Conservation (phyloP, 2,329 filamentous ascomycete species). For the Calonectria henricotiae region DNA sequence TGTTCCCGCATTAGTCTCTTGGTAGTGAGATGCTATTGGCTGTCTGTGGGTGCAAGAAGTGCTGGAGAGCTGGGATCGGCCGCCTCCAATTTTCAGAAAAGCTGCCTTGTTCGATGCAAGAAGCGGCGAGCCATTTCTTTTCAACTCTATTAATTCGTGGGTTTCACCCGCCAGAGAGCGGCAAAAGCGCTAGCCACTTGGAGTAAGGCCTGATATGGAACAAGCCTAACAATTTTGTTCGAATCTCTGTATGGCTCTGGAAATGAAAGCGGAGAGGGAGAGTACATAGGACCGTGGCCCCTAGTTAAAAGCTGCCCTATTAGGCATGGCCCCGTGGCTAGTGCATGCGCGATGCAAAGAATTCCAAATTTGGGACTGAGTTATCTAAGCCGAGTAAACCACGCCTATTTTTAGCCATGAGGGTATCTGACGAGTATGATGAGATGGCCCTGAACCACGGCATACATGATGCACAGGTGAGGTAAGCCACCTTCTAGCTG, state of each 20-base stretch:
- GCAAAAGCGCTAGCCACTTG: slow-evolving; percentile 1
- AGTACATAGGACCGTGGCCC: background rate
- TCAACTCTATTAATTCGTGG: slow-evolving; percentile 19
- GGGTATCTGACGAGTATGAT: too few relatives aligned
- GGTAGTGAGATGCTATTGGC: slow-evolving; percentile 8
- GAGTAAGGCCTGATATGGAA: background rate
- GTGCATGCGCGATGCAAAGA: background rate
- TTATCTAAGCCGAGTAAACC: background rate
- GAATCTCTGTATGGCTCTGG: slow-evolving; percentile 4
- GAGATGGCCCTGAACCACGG: too few relatives aligned
- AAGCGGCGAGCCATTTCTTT: slow-evolving; percentile 20
- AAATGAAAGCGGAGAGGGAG: slow-evolving; percentile 15
- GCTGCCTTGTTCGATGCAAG: background rate
- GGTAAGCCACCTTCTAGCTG: too few relatives aligned
- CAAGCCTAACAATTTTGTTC: slow-evolving; percentile 4
- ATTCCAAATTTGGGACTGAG: slow-evolving; percentile 1
- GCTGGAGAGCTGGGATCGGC: slow-evolving; percentile 18
- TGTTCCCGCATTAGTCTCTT: slow-evolving; percentile 28
- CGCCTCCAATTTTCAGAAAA: slow-evolving; percentile 11
- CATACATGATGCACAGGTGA: too few relatives aligned
- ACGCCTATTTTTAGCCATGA: too few relatives aligned
- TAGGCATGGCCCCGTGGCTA: background rate
- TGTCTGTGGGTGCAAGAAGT: background rate
- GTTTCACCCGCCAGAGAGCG: background rate
- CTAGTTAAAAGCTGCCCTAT: slow-evolving; percentile 2